Conservation (phyloP, 495 filamentous ascomycete species). For the Xylaria cubensis region DNA sequence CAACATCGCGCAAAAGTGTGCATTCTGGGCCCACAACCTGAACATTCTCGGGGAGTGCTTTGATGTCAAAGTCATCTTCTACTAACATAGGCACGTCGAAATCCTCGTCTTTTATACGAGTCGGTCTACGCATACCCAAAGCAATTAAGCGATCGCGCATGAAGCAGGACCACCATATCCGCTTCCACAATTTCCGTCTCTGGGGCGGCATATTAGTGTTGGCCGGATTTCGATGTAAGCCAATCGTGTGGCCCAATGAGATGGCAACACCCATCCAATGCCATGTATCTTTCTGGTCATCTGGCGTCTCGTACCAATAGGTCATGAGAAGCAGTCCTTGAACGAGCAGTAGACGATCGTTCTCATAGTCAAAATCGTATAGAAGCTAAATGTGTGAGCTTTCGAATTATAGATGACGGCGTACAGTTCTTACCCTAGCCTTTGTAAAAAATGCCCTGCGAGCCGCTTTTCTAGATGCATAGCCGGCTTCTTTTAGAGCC, state of each 20-base stretch:
- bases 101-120: slow-evolving; percentile 86
- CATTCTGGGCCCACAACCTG: slow-evolving; percentile 71
- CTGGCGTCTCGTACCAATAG: slow-evolving; percentile 89
- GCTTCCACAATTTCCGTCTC: slow-evolving; percentile 81
- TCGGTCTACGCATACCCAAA: slow-evolving; percentile 86
- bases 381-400: slow-evolving; percentile 53
- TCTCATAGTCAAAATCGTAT: slow-evolving; percentile 88
- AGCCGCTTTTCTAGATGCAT: slow-evolving; percentile 71
- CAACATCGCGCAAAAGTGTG: slow-evolving; percentile 66
- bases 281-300: slow-evolving; percentile 90
- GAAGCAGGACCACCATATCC: slow-evolving; percentile 95
- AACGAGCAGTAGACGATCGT: slow-evolving; percentile 80
- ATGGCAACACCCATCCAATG: slow-evolving; percentile 91
- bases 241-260: slow-evolving; percentile 83
- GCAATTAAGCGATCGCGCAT: slow-evolving; percentile 90
- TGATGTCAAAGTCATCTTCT: slow-evolving; percentile 82
- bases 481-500: slow-evolving; percentile 72
- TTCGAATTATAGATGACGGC: neutral
- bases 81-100: slow-evolving; percentile 88
- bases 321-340: slow-evolving; percentile 86
- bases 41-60: slow-evolving; percentile 66
- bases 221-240: slow-evolving; percentile 80
- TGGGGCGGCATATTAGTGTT: slow-evolving; percentile 70
- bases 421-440: slow-evolving; percentile 64
- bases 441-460: slow-evolving; percentile 82